A percentile compares a stretch with the other conserved stretches of the same genome.
Evolutionary conservation across 2,329 filamentous ascomycete species (phyloP).

Genomic region (Cephalotrichum gorgonifer): DNA sequence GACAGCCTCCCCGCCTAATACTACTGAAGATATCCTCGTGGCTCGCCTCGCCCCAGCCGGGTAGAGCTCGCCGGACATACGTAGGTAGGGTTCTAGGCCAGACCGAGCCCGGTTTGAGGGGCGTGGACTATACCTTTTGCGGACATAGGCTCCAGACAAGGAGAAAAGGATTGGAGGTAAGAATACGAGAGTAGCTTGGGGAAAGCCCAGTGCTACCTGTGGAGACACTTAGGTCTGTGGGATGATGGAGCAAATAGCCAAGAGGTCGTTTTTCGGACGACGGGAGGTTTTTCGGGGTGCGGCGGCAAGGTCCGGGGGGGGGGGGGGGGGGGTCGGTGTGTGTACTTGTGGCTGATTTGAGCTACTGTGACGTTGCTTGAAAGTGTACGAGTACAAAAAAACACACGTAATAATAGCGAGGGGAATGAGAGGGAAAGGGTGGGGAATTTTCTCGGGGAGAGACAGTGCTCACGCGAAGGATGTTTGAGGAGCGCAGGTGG

Average conservation of each 20-base stretch:
- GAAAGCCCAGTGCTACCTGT: not conserved
- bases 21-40: no score
- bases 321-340: not conserved
- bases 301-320: not conserved
- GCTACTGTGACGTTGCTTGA: not conserved
- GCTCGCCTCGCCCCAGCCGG: no score
- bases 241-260: not conserved
- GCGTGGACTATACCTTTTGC: not conserved
- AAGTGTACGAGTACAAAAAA: not conserved
- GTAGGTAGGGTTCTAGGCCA: not conserved
- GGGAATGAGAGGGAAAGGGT: no score
- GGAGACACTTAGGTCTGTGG: not conserved
- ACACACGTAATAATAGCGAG: no score
- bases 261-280: slow-evolving; percentile 4
- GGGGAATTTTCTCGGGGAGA: no score
- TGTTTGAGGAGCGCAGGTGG: no score
- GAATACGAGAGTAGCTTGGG: not conserved
- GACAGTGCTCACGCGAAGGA: no score
- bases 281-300: slow-evolving; percentile 4
- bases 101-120: not conserved
- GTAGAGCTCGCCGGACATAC: no score
- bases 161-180: not conserved
- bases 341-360: not conserved
- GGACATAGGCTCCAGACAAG: not conserved
- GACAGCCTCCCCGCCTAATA: no score